Percentiles rank a stretch among this genome's conserved stretches.
phyloP scores from a whole-genome alignment of 768 basidiomycete species.

The Mycena vulgaris region DNA sequence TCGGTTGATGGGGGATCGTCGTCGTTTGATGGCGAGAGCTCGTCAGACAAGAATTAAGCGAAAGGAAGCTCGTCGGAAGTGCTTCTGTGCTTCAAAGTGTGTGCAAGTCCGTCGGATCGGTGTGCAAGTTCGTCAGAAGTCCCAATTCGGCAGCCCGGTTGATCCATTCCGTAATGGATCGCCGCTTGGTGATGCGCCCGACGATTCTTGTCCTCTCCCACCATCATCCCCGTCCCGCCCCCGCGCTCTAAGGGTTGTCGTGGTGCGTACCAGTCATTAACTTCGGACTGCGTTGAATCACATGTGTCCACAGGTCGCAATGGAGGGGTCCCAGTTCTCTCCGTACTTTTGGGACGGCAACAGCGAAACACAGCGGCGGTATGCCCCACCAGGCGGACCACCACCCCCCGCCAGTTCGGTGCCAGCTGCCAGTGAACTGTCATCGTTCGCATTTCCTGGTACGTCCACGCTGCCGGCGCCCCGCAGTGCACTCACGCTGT shows the following conservation, averaged over 20 bases:
- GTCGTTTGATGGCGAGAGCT: slow-evolving; percentile 18
- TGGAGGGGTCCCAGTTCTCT: slow-evolving; percentile 6
- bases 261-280: slow-evolving; percentile 4
- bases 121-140: slow-evolving; percentile 16
- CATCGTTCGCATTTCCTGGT: no score
- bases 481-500: no score
- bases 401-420: neutral
- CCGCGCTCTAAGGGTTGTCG: neutral
- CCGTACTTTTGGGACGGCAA: no score
- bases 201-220: no score
- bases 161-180: slow-evolving; percentile 7
- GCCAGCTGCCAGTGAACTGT: slow-evolving; percentile 18
- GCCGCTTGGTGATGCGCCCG: slow-evolving; percentile 1
- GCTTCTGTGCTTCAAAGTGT: slow-evolving; percentile 1
- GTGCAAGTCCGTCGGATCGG: no score
- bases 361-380: no score
- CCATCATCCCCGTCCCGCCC: slow-evolving; percentile 17
- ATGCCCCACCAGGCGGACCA: neutral
- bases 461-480: no score
- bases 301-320: neutral
- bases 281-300: neutral
- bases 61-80: slow-evolving; percentile 10
- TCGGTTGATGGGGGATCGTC: slow-evolving; percentile 18
- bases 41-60: slow-evolving; percentile 13
- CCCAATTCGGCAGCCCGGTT: neutral